A percentile compares a stretch with the other conserved stretches of the same genome.
These are phyloP conservation scores for Diaporthe nobilis DNA, from an alignment of 2,329 filamentous ascomycete species.

Conservation along the genomic window DNA sequence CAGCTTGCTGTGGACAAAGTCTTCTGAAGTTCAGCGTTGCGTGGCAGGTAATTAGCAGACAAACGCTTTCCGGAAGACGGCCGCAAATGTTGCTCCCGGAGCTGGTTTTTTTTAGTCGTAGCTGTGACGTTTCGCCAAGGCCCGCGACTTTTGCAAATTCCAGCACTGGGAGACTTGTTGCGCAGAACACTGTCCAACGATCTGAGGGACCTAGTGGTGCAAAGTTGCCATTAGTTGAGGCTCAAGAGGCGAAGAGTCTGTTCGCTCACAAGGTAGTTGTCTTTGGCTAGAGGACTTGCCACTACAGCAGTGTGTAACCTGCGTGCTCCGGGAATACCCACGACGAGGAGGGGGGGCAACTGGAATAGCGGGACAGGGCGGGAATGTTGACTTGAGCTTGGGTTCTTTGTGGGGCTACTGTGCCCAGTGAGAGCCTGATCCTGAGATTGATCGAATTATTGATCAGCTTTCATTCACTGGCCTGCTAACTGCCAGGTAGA, in stretches of 20 bases:
- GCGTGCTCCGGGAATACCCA: slow-evolving; percentile 21
- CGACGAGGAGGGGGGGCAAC: slow-evolving; percentile 29
- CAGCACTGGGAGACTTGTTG: not conserved
- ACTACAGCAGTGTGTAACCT: slow-evolving; percentile 23
- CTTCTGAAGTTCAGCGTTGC: not conserved
- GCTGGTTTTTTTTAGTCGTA: not conserved
- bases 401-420: slow-evolving; percentile 37
- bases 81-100: not conserved
- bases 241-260: slow-evolving; percentile 1
- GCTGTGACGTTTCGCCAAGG: slow-evolving; percentile 23
- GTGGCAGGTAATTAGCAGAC: not conserved
- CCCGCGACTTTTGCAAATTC: not conserved
- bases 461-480: slow-evolving; percentile 26
- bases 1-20: not conserved
- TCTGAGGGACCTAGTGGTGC: slow-evolving; percentile 8
- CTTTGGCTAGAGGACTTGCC: not conserved
- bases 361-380: slow-evolving; percentile 36
- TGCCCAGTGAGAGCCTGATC: slow-evolving; percentile 33
- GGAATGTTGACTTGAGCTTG: slow-evolving; percentile 26
- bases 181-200: not conserved
- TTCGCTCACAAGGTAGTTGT: slow-evolving; percentile 20
- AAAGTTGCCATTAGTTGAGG: slow-evolving; percentile 7
- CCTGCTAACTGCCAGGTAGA: slow-evolving; percentile 10
- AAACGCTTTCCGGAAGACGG: not conserved
- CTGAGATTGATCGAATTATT: slow-evolving; percentile 21